Evolutionary conservation across 2,329 filamentous ascomycete genomes (phyloP).

Genomic region (Verticillium alfalfae): DNA sequence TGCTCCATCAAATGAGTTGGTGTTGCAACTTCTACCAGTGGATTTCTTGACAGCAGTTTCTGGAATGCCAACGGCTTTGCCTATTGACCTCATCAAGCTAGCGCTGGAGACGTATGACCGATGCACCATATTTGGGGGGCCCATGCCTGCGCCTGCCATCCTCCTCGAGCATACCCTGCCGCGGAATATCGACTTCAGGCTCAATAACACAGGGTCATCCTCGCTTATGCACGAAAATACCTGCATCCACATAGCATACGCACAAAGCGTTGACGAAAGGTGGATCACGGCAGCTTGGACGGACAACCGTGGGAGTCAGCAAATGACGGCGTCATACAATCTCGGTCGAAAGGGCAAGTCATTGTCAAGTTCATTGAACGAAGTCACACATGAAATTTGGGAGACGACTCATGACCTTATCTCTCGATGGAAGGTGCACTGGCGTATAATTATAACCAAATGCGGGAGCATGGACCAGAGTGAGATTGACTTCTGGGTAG

Average conservation of each 20-base stretch:
- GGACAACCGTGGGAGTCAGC: constrained; percentile 68
- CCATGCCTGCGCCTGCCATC: constrained; percentile 63
- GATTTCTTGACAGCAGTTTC: constrained; percentile 60
- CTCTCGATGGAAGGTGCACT: constrained; percentile 63
- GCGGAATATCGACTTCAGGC: constrained; percentile 69
- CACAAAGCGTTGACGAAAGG: constrained; percentile 65
- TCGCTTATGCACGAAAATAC: constrained; percentile 74
- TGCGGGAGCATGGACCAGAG: constrained; percentile 61
- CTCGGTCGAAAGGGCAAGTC: constrained; percentile 53
- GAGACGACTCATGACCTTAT: constrained; percentile 70
- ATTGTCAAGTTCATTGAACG: constrained; percentile 47
- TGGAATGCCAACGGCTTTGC: constrained; percentile 56
- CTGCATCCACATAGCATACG: constrained; percentile 75
- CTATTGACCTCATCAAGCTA: constrained; percentile 53
- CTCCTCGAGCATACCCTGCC: constrained; percentile 66
- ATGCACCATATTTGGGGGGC: constrained; percentile 53
- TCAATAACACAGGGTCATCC: constrained; percentile 60
- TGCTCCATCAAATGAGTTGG: constrained; percentile 55
- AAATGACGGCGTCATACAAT: constrained; percentile 70
- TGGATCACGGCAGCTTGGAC: constrained; percentile 82
- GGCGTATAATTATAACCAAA: constrained; percentile 72
- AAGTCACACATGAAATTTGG: constrained; percentile 74
- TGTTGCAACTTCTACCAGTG: constrained; percentile 69
- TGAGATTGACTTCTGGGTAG: constrained; percentile 57
- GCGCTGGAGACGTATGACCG: constrained; percentile 76